Evolutionary conservation across 1,284 basidiomycete species (phyloP), one percentile per base, ranked within the genome.

Genomic region (Puccinia novopanici): DNA sequence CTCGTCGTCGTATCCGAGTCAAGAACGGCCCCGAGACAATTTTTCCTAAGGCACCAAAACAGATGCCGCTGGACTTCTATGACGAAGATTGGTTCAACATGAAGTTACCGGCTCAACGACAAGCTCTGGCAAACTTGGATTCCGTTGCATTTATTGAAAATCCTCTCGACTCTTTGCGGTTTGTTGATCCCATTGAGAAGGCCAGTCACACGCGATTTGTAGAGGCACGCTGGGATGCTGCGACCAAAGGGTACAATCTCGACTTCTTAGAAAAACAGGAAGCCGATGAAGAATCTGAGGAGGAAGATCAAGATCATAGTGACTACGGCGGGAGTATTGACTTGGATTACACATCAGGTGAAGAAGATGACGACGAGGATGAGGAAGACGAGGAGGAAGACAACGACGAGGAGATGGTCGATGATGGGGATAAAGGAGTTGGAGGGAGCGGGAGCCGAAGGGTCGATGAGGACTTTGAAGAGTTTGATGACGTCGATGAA

Each of bases 41-140:
- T 42, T 74, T 74, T 37, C 72, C 54, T 37, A 74, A 45, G 55
- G 55, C n/a, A n/a, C n/a, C n/a, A n/a, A n/a, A n/a, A n/a, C n/a
- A n/a, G 6, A 22, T 74, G 5, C 72, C 52, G 6, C 27, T 74
- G 3, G 54, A 74, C n/a, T 74, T 74, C 42, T 74, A 74, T 37
- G 37, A 74, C 59, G 5, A 30, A 6, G 15, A 74, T 2, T 74
- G 72, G 72, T 74, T 37, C 24, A 74, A 59, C 37, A 37, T 34
- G 27, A 57, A 57, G 54, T 30, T 74, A 13, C 72, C 72, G 15
- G 42, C 67, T 50, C 67, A 70, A 70, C 34, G 15, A 12, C 27
- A 70, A 30, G 27, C 10, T 42, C 40, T 70, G 45, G n/a, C n/a
- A n/a, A n/a, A n/a, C n/a, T n/a, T n/a, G n/a, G n/a, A n/a, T n/a